Evolutionary conservation across 768 basidiomycete genomes (phyloP), one percentile per base, ranked within the genome.

Genomic region (Lactarius quietus): DNA sequence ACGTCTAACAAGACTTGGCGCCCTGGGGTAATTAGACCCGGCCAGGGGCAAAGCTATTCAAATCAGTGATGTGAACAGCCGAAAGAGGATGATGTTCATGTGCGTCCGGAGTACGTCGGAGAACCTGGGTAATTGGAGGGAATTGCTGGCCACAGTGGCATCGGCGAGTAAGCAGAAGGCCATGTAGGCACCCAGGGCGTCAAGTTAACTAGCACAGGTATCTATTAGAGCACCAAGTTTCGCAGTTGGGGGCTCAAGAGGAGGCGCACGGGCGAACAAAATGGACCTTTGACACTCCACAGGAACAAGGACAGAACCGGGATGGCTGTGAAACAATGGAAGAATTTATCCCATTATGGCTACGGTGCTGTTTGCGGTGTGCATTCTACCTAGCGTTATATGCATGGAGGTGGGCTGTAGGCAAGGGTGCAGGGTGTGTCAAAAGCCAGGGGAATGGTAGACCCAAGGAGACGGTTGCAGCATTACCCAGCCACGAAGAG

Each of bases 11-110:
- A 51, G 33, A 17, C 20, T 62, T 59, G 57, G 39, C 65, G 65
- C 65, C 57, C 61, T 61, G 60, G 64, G 60, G 65, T 54, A 62
- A 62, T 57, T 57, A 62, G 61, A 55, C 51, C 61, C 51, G 61
- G 56, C 39, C 61, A 66, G 48, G 61, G 51, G 15, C 23, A 10
- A 39, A 18, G 15, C 39, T 20, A 9, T 28, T 56, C 33, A 43
- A 52, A 63, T 28, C 23, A 26, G 18, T 51, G 48, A 18, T 12
- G 51, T 53, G n/a, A 26, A 26, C 58, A 23, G 28, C 51, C n/a
- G 20, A 62, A 53, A 33, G 26, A 9, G n/a, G 23, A 45, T 20
- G 29, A 28, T 41, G 7, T 26, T 10, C 18, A 59, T 55, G 43
- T 38, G 57, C 36, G 20, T 29, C 17, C 57, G 28, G 33, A 28